Evolutionary conservation across 1,139 yeast genomes (phyloP), one percentile per base, ranked within the genome.

Genomic region (Trichomonascaceae sp.): DNA sequence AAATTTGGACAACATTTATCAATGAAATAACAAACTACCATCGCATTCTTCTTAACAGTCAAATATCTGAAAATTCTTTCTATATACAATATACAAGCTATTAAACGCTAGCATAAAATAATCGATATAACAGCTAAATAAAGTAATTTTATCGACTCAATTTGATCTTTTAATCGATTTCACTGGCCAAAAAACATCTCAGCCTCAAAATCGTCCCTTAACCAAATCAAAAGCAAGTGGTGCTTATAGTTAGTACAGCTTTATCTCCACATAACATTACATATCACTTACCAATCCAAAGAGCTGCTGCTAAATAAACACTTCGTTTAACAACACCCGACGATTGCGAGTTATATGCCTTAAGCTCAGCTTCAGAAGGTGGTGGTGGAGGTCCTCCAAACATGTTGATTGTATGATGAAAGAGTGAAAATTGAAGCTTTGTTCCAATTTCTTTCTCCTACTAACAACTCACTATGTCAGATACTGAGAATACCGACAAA

Each of bases 341-440:
- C 57, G 95, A 84, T 67, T 79, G 81, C 64, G 82, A 79, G 69
- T 86, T 87, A 71, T 85, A 91, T 54, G 80, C 72, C 67, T 81
- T 83, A 74, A 83, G 84, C 74, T 87, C 89, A 67, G 87, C 95
- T 71, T 86, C 95, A 60, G 84, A 77, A 61, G 85, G 80, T 66
- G 81, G 83, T 69, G 81, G 83, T 60, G 82, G 85, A 69, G 84
- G 84, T 63, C 86, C 85, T 60, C 93, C 95, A 78, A 83, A 87
- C 96, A 88, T 87, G 52, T 19, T 61, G 55, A 27, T 15, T 45
- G 47, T 27, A 8, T 8, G n/a, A 24, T 44, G 47, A 20, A 45
- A 45, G 36, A 15, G n/a, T 22, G 47, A 22, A 45, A 45, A 45
- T n/a, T 27, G 32, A 27, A 27, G 32, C 36, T 24, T n/a, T 18